Evolutionary conservation across 2,329 filamentous ascomycete genomes (phyloP).

Genomic region (Aspergillus candidus): DNA sequence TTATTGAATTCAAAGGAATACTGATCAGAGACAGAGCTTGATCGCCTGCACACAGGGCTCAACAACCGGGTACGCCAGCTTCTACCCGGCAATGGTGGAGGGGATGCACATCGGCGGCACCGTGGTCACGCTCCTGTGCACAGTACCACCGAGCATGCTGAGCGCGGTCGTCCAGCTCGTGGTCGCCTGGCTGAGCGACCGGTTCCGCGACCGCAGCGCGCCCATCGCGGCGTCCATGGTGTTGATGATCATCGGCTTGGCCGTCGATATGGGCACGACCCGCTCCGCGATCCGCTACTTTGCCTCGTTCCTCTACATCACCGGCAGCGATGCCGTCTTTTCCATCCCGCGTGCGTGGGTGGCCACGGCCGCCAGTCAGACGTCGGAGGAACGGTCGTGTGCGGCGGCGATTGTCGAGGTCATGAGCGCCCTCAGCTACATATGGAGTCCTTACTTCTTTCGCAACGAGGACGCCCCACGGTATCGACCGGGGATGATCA

Average conservation of each 20-base stretch:
- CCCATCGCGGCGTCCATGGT: neutral
- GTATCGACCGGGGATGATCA: neutral
- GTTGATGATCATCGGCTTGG: neutral
- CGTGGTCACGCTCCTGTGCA: neutral
- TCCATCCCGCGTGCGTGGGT: constrained; percentile 1
- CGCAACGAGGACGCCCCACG: neutral
- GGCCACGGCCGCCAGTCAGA: neutral
- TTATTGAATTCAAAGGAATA: neutral
- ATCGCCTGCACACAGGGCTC: constrained; percentile 1
- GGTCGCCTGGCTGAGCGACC: constrained; percentile 1
- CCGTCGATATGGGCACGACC: neutral
- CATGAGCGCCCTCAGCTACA: neutral
- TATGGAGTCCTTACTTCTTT: constrained; percentile 1
- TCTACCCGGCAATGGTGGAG: neutral
- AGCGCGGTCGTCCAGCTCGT: neutral
- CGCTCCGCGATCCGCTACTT: neutral
- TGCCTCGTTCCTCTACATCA: neutral
- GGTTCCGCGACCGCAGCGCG: neutral
- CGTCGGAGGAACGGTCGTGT: constrained; percentile 1
- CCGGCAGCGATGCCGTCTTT: neutral
- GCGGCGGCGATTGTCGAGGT: neutral
- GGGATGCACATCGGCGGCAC: neutral
- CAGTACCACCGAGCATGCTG: neutral
- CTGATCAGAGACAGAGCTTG: neutral
- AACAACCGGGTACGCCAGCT: neutral